Conservation (phyloP, 2,329 filamentous ascomycete species). For the Coniochaeta ligniaria region DNA sequence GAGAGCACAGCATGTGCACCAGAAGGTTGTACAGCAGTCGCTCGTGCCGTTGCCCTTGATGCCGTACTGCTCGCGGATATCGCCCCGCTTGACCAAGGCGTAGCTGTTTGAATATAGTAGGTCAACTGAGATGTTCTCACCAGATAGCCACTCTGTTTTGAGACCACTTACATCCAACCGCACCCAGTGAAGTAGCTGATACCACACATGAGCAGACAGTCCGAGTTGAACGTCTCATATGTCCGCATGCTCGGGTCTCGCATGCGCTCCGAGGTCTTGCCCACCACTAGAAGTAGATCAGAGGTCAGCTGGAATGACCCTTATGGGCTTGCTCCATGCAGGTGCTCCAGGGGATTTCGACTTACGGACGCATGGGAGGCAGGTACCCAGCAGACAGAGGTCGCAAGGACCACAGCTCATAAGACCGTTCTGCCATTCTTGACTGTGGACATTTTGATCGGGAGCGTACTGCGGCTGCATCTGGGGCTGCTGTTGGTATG, state of each 20-base stretch:
- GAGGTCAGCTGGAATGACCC: background rate
- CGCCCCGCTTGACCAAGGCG: conserved; percentile 43
- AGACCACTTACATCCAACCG: conserved; percentile 34
- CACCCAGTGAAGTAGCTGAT: conserved; percentile 31
- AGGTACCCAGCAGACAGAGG: conserved; percentile 30
- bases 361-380: conserved; percentile 36
- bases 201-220: conserved; percentile 31
- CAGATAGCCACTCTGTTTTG: background rate
- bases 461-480: conserved; percentile 6
- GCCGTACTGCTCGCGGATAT: conserved; percentile 45
- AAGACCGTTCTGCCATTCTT: conserved; percentile 30
- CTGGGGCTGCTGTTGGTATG: conserved; percentile 19
- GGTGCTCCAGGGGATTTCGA: conserved; percentile 5
- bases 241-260: conserved; percentile 32
- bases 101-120: conserved; percentile 19
- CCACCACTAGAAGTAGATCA: conserved; percentile 25
- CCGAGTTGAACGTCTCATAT: conserved; percentile 30
- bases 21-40: conserved; percentile 47
- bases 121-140: background rate
- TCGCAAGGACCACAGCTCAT: conserved; percentile 32
- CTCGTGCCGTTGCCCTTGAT: conserved; percentile 39
- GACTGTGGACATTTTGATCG: conserved; percentile 9
- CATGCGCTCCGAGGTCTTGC: conserved; percentile 35
- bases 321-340: background rate
- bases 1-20: conserved; percentile 48